Percentiles rank a stretch among this genome's conserved stretches.
phyloP scores from a whole-genome alignment of 768 basidiomycete genomes.

The Gymnopilus junonius region DNA sequence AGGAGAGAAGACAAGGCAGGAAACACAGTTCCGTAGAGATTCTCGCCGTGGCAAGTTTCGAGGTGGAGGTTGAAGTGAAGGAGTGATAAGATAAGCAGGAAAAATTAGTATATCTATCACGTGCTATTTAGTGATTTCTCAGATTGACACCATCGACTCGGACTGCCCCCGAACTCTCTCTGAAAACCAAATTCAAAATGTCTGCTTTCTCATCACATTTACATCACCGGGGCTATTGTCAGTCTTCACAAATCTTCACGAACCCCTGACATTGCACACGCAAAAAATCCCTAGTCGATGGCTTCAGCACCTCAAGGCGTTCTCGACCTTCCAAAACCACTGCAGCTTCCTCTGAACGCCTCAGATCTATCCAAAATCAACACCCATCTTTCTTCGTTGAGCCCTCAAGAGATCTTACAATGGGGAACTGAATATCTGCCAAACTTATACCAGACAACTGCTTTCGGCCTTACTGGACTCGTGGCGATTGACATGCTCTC shows the following conservation, averaged over 20 bases:
- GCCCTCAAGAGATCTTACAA: conserved; percentile 81
- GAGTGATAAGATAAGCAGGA: not conserved
- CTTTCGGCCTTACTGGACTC: conserved; percentile 94
- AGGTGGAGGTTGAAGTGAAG: not conserved
- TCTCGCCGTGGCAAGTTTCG: not conserved
- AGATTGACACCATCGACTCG: conserved; percentile 18
- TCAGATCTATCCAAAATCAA: conserved; percentile 75
- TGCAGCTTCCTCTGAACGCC: conserved; percentile 55
- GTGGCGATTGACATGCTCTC: conserved; percentile 95
- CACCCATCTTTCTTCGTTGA: conserved; percentile 65
- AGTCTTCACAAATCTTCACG: not conserved
- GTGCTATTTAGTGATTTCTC: conserved; percentile 6
- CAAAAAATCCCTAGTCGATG: conserved; percentile 3
- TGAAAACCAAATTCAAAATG: conserved; percentile 3
- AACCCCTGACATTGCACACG: not conserved
- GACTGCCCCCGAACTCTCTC: conserved; percentile 3
- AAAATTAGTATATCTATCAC: not conserved
- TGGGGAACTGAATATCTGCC: conserved; percentile 88
- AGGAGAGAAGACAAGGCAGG: not conserved
- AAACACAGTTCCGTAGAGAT: not conserved
- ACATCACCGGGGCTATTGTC: not conserved
- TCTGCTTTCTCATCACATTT: not conserved
- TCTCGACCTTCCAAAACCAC: conserved; percentile 20
- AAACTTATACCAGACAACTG: conserved; percentile 89
- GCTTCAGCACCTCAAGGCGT: conserved; percentile 9